Evolutionary conservation across 139 green algal genomes (phyloP).

Genomic region (Haematococcus lacustris): DNA sequence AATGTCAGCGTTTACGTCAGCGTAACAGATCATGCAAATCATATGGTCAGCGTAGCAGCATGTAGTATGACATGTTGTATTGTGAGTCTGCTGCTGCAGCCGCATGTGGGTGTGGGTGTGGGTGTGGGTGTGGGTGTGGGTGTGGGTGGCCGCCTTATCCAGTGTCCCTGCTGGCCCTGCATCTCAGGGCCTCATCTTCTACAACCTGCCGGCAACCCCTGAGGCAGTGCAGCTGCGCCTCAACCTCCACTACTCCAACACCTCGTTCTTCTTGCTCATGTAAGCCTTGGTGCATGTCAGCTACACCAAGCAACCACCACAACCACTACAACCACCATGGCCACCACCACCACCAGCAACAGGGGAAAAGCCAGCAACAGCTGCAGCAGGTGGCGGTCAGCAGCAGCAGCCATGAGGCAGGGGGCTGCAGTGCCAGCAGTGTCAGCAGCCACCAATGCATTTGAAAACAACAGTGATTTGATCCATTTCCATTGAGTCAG

Average conservation of each 20-base stretch:
- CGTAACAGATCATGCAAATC: too few species aligned
- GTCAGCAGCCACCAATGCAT: not conserved
- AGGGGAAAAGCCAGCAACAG: too few species aligned
- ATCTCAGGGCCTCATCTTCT: conserved; percentile 51
- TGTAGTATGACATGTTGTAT: not conserved
- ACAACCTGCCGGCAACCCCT: conserved; percentile 20
- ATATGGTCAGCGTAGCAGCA: too few species aligned
- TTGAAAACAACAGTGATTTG: not conserved
- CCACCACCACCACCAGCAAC: too few species aligned
- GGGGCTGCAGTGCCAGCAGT: not conserved
- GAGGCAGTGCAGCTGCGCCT: conserved; percentile 20
- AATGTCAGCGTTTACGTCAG: too few species aligned
- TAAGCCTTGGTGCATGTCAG: not conserved
- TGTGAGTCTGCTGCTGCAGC: not conserved
- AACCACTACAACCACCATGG: not conserved
- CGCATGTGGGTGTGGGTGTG: not conserved
- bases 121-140: not conserved
- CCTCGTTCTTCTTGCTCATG: conserved; percentile 54
- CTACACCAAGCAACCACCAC: not conserved
- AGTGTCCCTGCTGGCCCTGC: not conserved
- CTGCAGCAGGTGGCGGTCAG: not conserved
- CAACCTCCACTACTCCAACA: conserved; percentile 51
- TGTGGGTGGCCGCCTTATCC: too few species aligned
- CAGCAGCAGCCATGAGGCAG: not conserved
- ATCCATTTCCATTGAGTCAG: not conserved